phyloP scores from a whole-genome alignment of 2,329 filamentous ascomycete species.

The Claviceps purpurea region DNA sequence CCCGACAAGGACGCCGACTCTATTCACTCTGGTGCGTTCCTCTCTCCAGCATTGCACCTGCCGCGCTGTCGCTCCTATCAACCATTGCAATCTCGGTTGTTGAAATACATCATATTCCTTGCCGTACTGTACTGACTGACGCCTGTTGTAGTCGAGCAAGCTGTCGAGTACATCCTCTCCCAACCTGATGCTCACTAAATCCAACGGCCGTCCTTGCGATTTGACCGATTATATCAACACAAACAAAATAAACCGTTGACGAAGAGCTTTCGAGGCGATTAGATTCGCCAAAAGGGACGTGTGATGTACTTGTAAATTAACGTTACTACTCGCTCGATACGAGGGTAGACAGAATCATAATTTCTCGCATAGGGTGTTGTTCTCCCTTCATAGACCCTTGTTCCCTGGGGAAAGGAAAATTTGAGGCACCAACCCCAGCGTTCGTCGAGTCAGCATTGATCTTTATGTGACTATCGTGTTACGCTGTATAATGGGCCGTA shows the following conservation, averaged over 20 bases:
- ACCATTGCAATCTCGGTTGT: background rate
- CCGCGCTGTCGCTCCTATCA: background rate
- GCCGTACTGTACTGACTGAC: constrained; percentile 1
- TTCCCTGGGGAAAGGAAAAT: background rate
- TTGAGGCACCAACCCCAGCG: no score
- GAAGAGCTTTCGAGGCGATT: background rate
- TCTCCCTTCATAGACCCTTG: background rate
- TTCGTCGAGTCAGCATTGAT: no score
- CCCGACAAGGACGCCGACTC: constrained; percentile 92
- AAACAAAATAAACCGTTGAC: background rate
- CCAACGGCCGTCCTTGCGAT: background rate
- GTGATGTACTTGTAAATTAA: constrained; percentile 4
- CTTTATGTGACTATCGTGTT: no score
- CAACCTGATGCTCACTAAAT: constrained; percentile 75
- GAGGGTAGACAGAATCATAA: background rate
- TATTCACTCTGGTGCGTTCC: constrained; percentile 76
- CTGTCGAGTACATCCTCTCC: constrained; percentile 82
- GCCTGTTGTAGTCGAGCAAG: constrained; percentile 68
- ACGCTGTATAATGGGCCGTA: no score
- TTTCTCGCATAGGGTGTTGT: background rate
- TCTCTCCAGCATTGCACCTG: no score
- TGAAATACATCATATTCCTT: background rate
- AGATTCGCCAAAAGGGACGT: background rate
- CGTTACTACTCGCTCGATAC: background rate
- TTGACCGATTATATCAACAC: background rate